Base-by-base conservation (phyloP, 176 grass and related monocot genomes). In the Oryza nivara region DNA sequence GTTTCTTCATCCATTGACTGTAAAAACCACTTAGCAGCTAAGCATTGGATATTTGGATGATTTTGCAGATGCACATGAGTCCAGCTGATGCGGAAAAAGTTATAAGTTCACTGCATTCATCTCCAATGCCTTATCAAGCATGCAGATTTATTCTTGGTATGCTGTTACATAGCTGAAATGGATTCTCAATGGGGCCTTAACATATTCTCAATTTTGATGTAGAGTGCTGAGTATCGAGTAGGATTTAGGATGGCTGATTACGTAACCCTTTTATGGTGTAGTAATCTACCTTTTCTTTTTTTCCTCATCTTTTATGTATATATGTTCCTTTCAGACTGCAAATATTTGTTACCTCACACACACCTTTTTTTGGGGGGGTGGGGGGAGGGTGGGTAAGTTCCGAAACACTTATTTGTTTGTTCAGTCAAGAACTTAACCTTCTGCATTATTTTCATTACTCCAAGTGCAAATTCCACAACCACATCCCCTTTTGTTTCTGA, bases 131-230 rank as follows among this genome's bases (percentile, higher is more conserved):
- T 78, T 98, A 95, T 83, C 91, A 94, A 70, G 77, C 89, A 41
- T 98, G 96, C 91, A 85, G 86, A 58, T 98, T 95, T 86, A 95
- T 98, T 85, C 91, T 98, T 70, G 96, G 96, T 98, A 95, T 67
- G 85, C 67, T 90, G 22, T 86, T 76, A 20, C 36, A 63, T 66
- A 67, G 23, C 77, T 56, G 48, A 9, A 67, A 67, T 67, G 70
- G 20, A 83, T 79, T 45, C n/a, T 66, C 3, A 58, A 61, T 17
- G 65, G 47, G 49, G 65, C 49, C 52, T 56, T 76, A 68, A 77
- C 16, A 73, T 72, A 54, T 67, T 38, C 46, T 76, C 7, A 61
- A 11, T 83, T 69, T 83, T 65, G 1, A 35, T 26, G 9, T 14
- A 35, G 28, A 34, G 3, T 68, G 13, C 63, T 64, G 15, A 63